Percentiles rank a stretch among this genome's conserved stretches.
Evolutionary conservation across 805 yeast genomes (phyloP).

Genomic region (Hanseniaspora valbyensis): DNA sequence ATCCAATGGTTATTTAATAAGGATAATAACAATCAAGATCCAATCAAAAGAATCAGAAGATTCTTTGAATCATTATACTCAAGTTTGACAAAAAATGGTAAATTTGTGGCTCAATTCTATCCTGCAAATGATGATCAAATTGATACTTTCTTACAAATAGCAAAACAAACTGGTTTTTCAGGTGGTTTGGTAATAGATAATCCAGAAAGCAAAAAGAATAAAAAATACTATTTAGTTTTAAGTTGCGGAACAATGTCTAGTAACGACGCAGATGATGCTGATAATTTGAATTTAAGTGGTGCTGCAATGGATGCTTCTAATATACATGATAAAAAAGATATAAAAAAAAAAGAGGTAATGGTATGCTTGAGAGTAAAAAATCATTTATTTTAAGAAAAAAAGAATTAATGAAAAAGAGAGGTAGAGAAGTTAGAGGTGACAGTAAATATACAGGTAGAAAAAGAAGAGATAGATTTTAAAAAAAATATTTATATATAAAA

Average conservation of each 20-base stretch:
- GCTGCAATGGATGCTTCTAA: slow-evolving; percentile 30
- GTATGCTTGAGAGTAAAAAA: slow-evolving; percentile 59
- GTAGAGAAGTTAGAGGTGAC: slow-evolving; percentile 78
- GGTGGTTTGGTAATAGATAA: slow-evolving; percentile 93
- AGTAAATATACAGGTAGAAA: slow-evolving; percentile 85
- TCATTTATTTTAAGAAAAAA: slow-evolving; percentile 83
- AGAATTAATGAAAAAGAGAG: slow-evolving; percentile 83
- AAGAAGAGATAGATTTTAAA: slow-evolving; percentile 53
- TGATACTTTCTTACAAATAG: slow-evolving; percentile 65
- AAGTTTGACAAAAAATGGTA: slow-evolving; percentile 82
- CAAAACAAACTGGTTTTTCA: slow-evolving; percentile 88
- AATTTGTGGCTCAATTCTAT: slow-evolving; percentile 93
- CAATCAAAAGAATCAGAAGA: slow-evolving; percentile 63
- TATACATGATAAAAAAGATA: slow-evolving; percentile 11
- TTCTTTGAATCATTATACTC: slow-evolving; percentile 87
- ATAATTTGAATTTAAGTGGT: slow-evolving; percentile 62
- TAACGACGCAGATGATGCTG: slow-evolving; percentile 68
- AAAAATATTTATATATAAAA: not conserved
- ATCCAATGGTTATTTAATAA: slow-evolving; percentile 98
- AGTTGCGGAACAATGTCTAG: slow-evolving; percentile 59
- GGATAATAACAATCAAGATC: slow-evolving; percentile 70
- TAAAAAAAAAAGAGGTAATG: slow-evolving; percentile 24
- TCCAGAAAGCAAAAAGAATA: slow-evolving; percentile 83
- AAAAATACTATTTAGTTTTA: slow-evolving; percentile 79
- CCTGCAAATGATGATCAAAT: slow-evolving; percentile 84